Percentiles rank a stretch among this genome's conserved stretches.
Evolutionary conservation across 352 stramenopile species (phyloP).

Genomic region (Phytophthora hibernalis): DNA sequence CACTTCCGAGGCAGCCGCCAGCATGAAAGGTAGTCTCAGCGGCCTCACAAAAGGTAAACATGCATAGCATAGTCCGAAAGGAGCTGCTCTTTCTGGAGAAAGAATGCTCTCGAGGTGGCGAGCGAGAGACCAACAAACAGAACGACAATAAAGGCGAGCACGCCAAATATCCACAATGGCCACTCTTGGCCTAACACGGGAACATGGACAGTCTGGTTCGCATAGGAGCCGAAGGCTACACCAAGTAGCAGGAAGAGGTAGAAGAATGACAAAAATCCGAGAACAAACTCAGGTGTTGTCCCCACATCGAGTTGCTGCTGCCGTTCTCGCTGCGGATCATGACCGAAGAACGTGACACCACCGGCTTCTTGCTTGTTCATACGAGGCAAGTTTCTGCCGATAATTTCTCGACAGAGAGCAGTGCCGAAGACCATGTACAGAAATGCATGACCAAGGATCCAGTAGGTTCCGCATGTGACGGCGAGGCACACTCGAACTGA

Average conservation of each 20-base stretch:
- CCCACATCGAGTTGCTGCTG: conserved; percentile 72
- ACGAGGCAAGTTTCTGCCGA: conserved; percentile 76
- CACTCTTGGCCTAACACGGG: conserved; percentile 70
- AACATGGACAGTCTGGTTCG: conserved; percentile 55
- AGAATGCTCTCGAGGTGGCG: conserved; percentile 81
- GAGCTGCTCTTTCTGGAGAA: conserved; percentile 80
- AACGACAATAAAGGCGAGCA: conserved; percentile 84
- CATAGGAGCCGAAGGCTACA: conserved; percentile 72
- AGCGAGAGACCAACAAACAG: conserved; percentile 78
- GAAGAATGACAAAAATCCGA: conserved; percentile 87
- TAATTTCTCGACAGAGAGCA: conserved; percentile 83
- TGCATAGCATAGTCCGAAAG: conserved; percentile 79
- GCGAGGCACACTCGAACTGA: conserved; percentile 74
- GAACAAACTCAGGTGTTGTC: conserved; percentile 83
- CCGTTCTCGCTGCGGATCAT: conserved; percentile 67
- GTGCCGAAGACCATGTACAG: conserved; percentile 84
- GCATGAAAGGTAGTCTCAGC: conserved; percentile 79
- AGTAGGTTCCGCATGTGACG: conserved; percentile 72
- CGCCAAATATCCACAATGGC: conserved; percentile 89
- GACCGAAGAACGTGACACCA: conserved; percentile 85
- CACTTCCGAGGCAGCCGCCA: conserved; percentile 79
- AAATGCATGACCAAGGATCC: conserved; percentile 82
- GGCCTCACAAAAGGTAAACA: conserved; percentile 76
- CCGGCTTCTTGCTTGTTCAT: conserved; percentile 88
- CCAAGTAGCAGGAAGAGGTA: conserved; percentile 86